A percentile compares a stretch with the other conserved stretches of the same genome.
phyloP scores from a whole-genome alignment of 2,329 filamentous ascomycete species.

The Claviceps quebecensis region DNA sequence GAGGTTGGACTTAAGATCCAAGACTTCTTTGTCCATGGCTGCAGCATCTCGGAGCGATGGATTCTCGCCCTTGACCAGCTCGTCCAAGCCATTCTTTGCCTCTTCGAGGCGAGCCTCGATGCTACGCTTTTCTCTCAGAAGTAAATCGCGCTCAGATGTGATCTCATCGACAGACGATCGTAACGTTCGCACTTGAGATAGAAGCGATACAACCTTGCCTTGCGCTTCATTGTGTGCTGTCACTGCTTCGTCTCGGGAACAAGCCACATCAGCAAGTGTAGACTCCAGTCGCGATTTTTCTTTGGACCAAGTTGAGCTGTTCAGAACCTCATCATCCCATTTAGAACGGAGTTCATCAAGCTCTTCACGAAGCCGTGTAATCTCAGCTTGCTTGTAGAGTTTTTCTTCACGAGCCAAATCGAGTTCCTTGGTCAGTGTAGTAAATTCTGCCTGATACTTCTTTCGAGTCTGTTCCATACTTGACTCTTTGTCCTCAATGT shows the following conservation, averaged over 20 bases:
- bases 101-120: slow-evolving; percentile 76
- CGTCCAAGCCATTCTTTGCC: slow-evolving; percentile 76
- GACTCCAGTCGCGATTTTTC: slow-evolving; percentile 88
- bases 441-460: slow-evolving; percentile 92
- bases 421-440: slow-evolving; percentile 77
- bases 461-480: slow-evolving; percentile 94
- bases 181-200: slow-evolving; percentile 78
- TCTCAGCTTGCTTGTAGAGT: slow-evolving; percentile 76
- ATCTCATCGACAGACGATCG: slow-evolving; percentile 77
- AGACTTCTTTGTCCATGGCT: slow-evolving; percentile 71
- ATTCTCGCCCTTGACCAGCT: slow-evolving; percentile 71
- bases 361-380: slow-evolving; percentile 80
- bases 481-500: slow-evolving; percentile 91
- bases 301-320: slow-evolving; percentile 96
- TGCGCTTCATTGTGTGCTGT: slow-evolving; percentile 91
- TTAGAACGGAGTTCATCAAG: slow-evolving; percentile 88
- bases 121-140: slow-evolving; percentile 79
- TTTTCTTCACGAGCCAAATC: slow-evolving; percentile 84
- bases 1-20: slow-evolving; percentile 76
- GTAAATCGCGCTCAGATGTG: slow-evolving; percentile 67
- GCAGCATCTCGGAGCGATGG: slow-evolving; percentile 84
- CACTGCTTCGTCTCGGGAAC: slow-evolving; percentile 86
- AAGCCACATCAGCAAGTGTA: slow-evolving; percentile 74
- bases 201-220: slow-evolving; percentile 75
- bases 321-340: slow-evolving; percentile 96